Evolutionary conservation across 1,139 yeast species (phyloP).

Genomic region (Diutina mesorugosa): DNA sequence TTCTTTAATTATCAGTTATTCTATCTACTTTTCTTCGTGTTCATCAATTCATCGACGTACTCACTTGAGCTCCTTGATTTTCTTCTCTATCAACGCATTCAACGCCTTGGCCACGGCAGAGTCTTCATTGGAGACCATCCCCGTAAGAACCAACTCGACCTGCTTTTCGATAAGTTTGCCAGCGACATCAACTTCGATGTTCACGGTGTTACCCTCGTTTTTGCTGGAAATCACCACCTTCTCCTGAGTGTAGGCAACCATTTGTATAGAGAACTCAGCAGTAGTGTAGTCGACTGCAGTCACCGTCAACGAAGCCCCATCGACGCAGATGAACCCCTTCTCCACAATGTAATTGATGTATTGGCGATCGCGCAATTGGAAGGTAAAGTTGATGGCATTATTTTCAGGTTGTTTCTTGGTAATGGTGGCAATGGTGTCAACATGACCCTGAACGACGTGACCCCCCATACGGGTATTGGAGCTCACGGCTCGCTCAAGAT

Average conservation of each 20-base stretch:
- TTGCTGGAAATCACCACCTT: slow-evolving; percentile 67
- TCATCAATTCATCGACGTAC: neutral
- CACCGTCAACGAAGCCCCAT: slow-evolving; percentile 89
- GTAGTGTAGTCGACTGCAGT: slow-evolving; percentile 53
- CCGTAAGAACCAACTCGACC: slow-evolving; percentile 41
- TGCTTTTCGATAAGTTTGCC: slow-evolving; percentile 90
- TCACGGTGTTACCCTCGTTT: slow-evolving; percentile 50
- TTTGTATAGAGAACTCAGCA: slow-evolving; percentile 67
- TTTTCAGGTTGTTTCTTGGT: slow-evolving; percentile 47
- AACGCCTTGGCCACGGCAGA: slow-evolving; percentile 31
- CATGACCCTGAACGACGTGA: slow-evolving; percentile 95
- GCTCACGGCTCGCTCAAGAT: slow-evolving; percentile 81
- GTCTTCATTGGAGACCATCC: slow-evolving; percentile 36
- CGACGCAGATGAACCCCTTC: slow-evolving; percentile 85
- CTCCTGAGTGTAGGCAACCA: slow-evolving; percentile 83
- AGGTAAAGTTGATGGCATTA: slow-evolving; percentile 67
- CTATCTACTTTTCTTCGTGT: neutral
- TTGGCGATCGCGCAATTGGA: slow-evolving; percentile 53
- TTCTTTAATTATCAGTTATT: no score
- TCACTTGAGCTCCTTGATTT: slow-evolving; percentile 8
- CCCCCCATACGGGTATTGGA: slow-evolving; percentile 88
- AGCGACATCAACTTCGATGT: slow-evolving; percentile 87
- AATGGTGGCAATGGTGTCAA: slow-evolving; percentile 76
- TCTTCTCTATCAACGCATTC: slow-evolving; percentile 37
- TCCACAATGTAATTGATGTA: slow-evolving; percentile 73